Evolutionary conservation across 2,329 filamentous ascomycete genomes (phyloP).

Genomic region (Clonostachys rhizophaga): DNA sequence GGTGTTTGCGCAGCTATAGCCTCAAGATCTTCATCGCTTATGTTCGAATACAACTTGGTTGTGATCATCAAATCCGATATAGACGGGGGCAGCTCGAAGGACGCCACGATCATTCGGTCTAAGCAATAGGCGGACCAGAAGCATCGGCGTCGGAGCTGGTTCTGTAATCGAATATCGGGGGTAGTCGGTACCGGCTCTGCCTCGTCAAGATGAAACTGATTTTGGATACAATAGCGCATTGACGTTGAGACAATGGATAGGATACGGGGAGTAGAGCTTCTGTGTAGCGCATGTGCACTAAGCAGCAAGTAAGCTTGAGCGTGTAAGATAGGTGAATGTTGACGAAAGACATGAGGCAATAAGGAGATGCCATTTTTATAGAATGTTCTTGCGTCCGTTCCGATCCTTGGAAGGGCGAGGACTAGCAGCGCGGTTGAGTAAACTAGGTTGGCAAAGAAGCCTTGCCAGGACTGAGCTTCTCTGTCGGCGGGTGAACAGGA

Average conservation of each 20-base stretch:
- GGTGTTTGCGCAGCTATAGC: slow-evolving; percentile 3
- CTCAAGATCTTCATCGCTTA: slow-evolving; percentile 15
- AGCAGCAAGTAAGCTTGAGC: slow-evolving; percentile 13
- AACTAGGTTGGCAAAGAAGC: slow-evolving; percentile 19
- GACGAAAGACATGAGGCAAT: slow-evolving; percentile 9
- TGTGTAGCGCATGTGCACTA: slow-evolving; percentile 15
- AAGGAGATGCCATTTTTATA: slow-evolving; percentile 11
- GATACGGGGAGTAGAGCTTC: slow-evolving; percentile 16
- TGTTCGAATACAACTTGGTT: slow-evolving; percentile 13
- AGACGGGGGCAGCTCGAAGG: slow-evolving; percentile 15
- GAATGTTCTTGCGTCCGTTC: slow-evolving; percentile 8
- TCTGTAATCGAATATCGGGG: slow-evolving; percentile 1
- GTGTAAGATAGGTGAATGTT: slow-evolving; percentile 9
- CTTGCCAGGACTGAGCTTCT: slow-evolving; percentile 9
- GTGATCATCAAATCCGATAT: slow-evolving; percentile 18
- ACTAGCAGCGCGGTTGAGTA: slow-evolving; percentile 12
- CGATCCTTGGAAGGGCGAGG: slow-evolving; percentile 6
- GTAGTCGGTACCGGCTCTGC: slow-evolving; percentile 7
- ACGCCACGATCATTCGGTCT: slow-evolving; percentile 16
- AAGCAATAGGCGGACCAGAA: slow-evolving; percentile 22
- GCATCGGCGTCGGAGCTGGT: slow-evolving; percentile 16
- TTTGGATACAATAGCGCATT: slow-evolving; percentile 17
- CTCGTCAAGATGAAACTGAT: slow-evolving; percentile 15
- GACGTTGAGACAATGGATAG: slow-evolving; percentile 14
- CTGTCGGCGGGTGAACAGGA: slow-evolving; percentile 1